Percentiles rank a stretch among this genome's conserved stretches.
Evolutionary conservation across 768 basidiomycete species (phyloP).

Genomic region (Tephrocybe sp.): DNA sequence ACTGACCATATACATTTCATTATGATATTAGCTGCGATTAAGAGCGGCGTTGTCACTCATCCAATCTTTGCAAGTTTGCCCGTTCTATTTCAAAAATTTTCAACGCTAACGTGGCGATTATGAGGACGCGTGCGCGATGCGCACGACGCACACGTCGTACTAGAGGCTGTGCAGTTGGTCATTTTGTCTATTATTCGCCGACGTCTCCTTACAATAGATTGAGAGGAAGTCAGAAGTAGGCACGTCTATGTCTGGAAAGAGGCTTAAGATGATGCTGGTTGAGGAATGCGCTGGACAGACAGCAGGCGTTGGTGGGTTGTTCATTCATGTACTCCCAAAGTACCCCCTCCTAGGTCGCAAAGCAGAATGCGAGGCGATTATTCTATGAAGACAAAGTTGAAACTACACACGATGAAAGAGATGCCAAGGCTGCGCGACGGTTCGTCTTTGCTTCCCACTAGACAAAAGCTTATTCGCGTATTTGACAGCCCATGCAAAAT

Average conservation of each 20-base stretch:
- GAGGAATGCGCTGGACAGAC: conserved; percentile 79
- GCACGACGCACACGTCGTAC: conserved; percentile 72
- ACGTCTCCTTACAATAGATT: conserved; percentile 64
- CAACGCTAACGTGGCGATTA: neutral
- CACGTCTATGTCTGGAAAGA: conserved; percentile 89
- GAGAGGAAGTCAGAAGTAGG: conserved; percentile 68
- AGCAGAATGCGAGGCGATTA: conserved; percentile 84
- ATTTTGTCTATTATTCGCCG: conserved; percentile 71
- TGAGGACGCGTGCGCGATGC: conserved; percentile 75
- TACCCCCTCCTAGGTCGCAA: conserved; percentile 62
- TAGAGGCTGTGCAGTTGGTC: conserved; percentile 75
- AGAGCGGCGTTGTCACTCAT: conserved; percentile 41
- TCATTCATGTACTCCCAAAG: too few relatives aligned
- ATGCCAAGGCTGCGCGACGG: conserved; percentile 77
- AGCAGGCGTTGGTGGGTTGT: conserved; percentile 67
- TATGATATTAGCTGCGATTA: conserved; percentile 20
- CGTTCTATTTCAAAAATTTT: neutral
- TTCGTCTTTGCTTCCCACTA: conserved; percentile 27
- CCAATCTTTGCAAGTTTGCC: conserved; percentile 40
- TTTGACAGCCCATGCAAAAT: too few relatives aligned
- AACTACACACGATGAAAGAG: conserved; percentile 76
- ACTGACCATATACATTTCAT: too few relatives aligned
- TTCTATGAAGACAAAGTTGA: conserved; percentile 87
- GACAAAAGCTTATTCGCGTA: conserved; percentile 9
- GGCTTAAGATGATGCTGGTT: conserved; percentile 72